Base-by-base conservation (phyloP, 768 basidiomycete genomes). In the Amanita rimosa region DNA sequence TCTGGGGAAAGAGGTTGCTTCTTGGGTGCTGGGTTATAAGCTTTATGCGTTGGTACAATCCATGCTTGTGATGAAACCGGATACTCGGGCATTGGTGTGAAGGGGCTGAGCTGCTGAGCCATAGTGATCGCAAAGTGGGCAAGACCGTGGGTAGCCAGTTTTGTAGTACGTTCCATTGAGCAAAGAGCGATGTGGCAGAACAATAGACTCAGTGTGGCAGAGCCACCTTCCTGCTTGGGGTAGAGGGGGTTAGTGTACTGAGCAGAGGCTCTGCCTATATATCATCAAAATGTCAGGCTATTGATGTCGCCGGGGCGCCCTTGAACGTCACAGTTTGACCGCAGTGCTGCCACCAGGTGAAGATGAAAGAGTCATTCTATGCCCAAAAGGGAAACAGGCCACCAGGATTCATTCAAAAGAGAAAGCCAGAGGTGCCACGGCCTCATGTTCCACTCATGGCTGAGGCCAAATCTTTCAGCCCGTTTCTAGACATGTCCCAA, bases 51-150 rank as follows among this genome's bases (percentile, higher is more conserved):
- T 3, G 47, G 37, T 19, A 48, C 39, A 41, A 48, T n/a, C 47
- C 47, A 48, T 14, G 47, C 47, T 13, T 48, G 16, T 26, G 47
- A 48, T 26, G 47, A 27, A 19, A 16, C 47, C 17, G 39, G 38
- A 29, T 39, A 41, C 16, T 19, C 11, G 47, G 27, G 47, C n/a
- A 29, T 13, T 10, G 47, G 39, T 29, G 47, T 39, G 47, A 36
- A 40, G 21, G 47, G 36, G n/a, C 39, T 39, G 7, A 40, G 21
- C 19, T 24, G 37, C 22, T 33, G 37, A 10, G 47, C 47, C 47
- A 48, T 29, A 11, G 24, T 16, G 22, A 48, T 33, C n/a, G 36
- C 22, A 19, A 48, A 35, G 11, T n/a, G 45, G 11, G 35, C 5
- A 33, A 46, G n/a, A 13, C 16, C 11, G 16, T 37, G 19, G 9